phyloP scores from a whole-genome alignment of 2,329 filamentous ascomycete genomes.

The Epicoccum sorghinum region DNA sequence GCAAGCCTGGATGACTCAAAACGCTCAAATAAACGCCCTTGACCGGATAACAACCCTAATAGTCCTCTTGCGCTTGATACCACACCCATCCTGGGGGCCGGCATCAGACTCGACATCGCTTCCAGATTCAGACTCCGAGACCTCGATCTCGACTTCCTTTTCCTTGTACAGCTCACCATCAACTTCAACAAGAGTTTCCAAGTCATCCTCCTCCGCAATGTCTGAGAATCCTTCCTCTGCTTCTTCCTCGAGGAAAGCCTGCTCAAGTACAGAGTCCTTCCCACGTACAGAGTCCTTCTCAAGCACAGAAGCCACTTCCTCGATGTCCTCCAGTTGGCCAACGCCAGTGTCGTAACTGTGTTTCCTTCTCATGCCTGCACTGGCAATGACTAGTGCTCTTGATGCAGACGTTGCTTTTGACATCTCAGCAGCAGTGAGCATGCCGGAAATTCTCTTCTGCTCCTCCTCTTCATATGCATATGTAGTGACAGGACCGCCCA shows the following conservation, averaged over 20 bases:
- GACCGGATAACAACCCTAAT: conserved; percentile 42
- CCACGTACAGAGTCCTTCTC: conserved; percentile 4
- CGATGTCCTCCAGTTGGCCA: conserved; percentile 8
- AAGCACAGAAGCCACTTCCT: conserved; percentile 10
- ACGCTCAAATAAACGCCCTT: conserved; percentile 41
- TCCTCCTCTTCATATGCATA: conserved; percentile 1
- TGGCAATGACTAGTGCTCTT: conserved; percentile 12
- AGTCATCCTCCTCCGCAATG: conserved; percentile 3
- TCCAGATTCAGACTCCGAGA: conserved; percentile 28
- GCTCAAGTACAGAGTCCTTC: conserved; percentile 20
- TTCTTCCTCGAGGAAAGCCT: conserved; percentile 22
- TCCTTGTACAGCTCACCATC: conserved; percentile 14
- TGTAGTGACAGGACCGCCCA: conserved; percentile 18
- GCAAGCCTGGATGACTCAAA: not conserved
- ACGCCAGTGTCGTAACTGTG: conserved; percentile 14
- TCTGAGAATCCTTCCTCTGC: not conserved
- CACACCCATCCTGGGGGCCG: conserved; percentile 21
- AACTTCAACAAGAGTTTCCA: conserved; percentile 20
- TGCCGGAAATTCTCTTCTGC: conserved; percentile 4
- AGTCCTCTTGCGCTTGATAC: conserved; percentile 36
- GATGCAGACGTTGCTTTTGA: not conserved
- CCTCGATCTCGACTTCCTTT: conserved; percentile 29
- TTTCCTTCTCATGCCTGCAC: conserved; percentile 14
- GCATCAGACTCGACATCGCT: conserved; percentile 23
- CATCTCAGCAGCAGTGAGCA: conserved; percentile 11